Base-by-base conservation (phyloP, 208 protist species). In the Acanthamoeba royreba region DNA sequence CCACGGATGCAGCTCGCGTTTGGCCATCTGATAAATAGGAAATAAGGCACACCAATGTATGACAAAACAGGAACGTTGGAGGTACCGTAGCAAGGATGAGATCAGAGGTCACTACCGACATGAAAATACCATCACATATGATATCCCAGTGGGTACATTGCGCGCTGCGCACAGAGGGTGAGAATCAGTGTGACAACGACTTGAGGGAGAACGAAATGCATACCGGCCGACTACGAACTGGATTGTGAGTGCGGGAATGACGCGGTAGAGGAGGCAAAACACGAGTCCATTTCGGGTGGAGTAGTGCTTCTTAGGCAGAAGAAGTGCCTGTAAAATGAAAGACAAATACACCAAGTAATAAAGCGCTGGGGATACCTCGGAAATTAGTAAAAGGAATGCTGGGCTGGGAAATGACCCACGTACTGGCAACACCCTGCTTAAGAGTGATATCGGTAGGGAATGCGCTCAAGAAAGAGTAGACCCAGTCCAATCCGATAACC, bases 51-150 rank as follows among this genome's bases (percentile, higher is more conserved):
- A 55, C 49, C n/a, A n/a, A n/a, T n/a, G n/a, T n/a, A n/a, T n/a
- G n/a, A n/a, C n/a, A n/a, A n/a, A n/a, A n/a, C n/a, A n/a, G n/a
- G n/a, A n/a, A n/a, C n/a, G n/a, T n/a, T n/a, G 33, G 55, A 28
- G 25, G 55, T 25, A 66, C 55, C 25, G 55, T 96, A 61, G 97
- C 97, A 9, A 98, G 96, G 93, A 98, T 98, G 49, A 98, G 95
- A 93, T 98, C 98, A 46, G 96, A 97, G 25, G 97, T 98, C 7
- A 98, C 92, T 47, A 98, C 92, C 2, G 96, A 97, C 33, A 98
- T 95, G 46, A 98, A 97, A 88, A 98, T 94, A 15, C 97, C 97
- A 46, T 98, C 98, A 58, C 97, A 96, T n/a, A 98, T 95, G 49
- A 98, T 96, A 63, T 95, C 96, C 42, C 98, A 93, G 43, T 96